Evolutionary conservation across 768 basidiomycete species (phyloP).

Genomic region (Serendipita sp.): DNA sequence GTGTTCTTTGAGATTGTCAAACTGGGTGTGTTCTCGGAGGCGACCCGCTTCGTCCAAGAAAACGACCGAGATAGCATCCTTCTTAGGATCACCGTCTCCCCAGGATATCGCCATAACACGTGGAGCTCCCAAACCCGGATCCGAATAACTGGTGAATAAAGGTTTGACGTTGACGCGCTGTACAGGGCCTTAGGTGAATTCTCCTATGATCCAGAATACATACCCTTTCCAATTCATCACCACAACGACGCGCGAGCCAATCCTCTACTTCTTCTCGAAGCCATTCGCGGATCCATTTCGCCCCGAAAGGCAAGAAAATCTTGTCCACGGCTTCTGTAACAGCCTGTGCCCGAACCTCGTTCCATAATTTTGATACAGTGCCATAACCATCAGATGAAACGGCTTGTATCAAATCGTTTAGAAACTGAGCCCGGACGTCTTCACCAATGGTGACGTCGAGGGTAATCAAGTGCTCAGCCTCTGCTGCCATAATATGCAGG

Average conservation of each 20-base stretch:
- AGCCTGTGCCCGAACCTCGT: slow-evolving; percentile 62
- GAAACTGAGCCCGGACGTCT: slow-evolving; percentile 46
- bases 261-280: slow-evolving; percentile 85
- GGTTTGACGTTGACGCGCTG: slow-evolving; percentile 6
- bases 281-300: slow-evolving; percentile 82
- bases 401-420: slow-evolving; percentile 59
- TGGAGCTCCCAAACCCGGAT: slow-evolving; percentile 20
- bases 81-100: slow-evolving; percentile 88
- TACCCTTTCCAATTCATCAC: slow-evolving; percentile 53
- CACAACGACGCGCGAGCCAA: slow-evolving; percentile 49
- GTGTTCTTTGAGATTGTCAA: slow-evolving; percentile 68
- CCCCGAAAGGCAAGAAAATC: slow-evolving; percentile 65
- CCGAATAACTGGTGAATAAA: not conserved
- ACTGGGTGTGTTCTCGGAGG: slow-evolving; percentile 72
- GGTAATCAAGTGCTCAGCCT: slow-evolving; percentile 72
- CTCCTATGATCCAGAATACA: slow-evolving; percentile 13
- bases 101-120: slow-evolving; percentile 80
- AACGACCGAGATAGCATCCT: slow-evolving; percentile 73
- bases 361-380: slow-evolving; percentile 81
- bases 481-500: slow-evolving; percentile 78
- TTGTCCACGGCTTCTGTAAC: slow-evolving; percentile 65
- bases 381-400: slow-evolving; percentile 74
- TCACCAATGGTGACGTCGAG: slow-evolving; percentile 52
- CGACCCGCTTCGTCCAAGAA: slow-evolving; percentile 80
- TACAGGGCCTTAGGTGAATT: slow-evolving; percentile 7